Base-by-base conservation (phyloP, 331 rosid species). In the Malus hybrid region DNA sequence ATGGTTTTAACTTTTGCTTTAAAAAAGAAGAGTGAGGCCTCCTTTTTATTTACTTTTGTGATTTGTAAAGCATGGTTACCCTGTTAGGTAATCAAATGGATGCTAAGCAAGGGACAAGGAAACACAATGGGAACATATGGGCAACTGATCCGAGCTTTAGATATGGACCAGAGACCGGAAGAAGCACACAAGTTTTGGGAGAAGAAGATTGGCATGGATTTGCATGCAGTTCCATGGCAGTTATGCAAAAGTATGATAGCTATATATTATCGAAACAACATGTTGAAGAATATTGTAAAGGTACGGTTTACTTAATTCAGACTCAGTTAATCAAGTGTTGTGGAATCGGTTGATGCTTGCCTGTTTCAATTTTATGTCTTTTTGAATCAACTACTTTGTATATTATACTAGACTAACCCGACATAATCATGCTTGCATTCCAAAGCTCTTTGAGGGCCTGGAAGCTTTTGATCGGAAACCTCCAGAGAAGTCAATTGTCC, bases 91-190 rank as follows among this genome's bases (percentile, higher is more conserved):
- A 93, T 90, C 76, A 93, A 93, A 76, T 93, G 95, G 98, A 93
- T 93, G 91, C 84, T 93, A 82, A 93, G 95, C 91, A 93, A 89
- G 81, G 96, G 95, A 64, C 95, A 93, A 73, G 98, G 98, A 70
- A 93, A 71, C 63, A 93, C 98, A 32, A 79, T 88, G 96, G 90
- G 91, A 65, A 87, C 90, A 46, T 93, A 93, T 56, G 88, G 86
- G 74, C 96, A 88, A 79, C 71, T 93, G 72, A 83, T 93, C 73
- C 79, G 72, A 67, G 96, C 98, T 67, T 83, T 93, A 74, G 96
- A 90, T 70, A 88, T 86, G 98, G 98, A 93, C 86, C 90, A 90
- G 42, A 85, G 96, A 83, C 85, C 87, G 29, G 89, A 80, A 70
- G 98, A 93, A 84, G 96, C 98, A 12, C 96, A 88, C 24, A 77